phyloP scores from a whole-genome alignment of 202 grass and related monocot species.

The Brachypodium distachyon region DNA sequence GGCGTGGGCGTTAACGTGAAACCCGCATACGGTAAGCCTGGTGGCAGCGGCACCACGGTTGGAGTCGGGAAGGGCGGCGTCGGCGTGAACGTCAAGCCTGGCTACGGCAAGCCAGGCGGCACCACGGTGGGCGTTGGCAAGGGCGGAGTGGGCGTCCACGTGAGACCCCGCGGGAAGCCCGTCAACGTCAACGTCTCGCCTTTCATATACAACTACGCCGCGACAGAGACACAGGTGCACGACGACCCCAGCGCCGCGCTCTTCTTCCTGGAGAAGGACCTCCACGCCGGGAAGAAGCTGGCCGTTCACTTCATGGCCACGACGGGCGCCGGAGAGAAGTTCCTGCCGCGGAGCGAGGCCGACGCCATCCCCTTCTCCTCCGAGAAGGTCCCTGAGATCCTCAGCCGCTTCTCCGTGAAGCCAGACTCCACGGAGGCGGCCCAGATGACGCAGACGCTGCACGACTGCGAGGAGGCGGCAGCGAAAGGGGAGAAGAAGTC shows the following conservation, averaged over 20 bases:
- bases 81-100: constrained; percentile 37
- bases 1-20: constrained; percentile 36
- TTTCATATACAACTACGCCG: constrained; percentile 25
- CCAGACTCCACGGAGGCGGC: constrained; percentile 49
- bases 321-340: constrained; percentile 18
- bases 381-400: constrained; percentile 56
- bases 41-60: constrained; percentile 47
- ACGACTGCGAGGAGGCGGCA: constrained; percentile 52
- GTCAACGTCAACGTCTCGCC: background rate
- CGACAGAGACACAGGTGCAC: constrained; percentile 55
- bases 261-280: constrained; percentile 73
- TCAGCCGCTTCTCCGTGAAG: constrained; percentile 39
- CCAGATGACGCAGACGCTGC: constrained; percentile 51
- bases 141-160: constrained; percentile 24
- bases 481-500: constrained; percentile 57
- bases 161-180: constrained; percentile 34
- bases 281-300: constrained; percentile 48
- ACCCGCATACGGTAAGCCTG: constrained; percentile 29
- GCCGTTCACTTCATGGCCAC: constrained; percentile 45
- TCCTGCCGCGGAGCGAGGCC: constrained; percentile 46
- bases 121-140: constrained; percentile 34
- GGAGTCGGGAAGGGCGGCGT: constrained; percentile 17
- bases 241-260: constrained; percentile 55
- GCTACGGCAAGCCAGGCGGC: constrained; percentile 22
- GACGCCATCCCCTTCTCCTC: constrained; percentile 68